phyloP scores from a whole-genome alignment of 2,329 filamentous ascomycete genomes.

The Ascochyta pisi region DNA sequence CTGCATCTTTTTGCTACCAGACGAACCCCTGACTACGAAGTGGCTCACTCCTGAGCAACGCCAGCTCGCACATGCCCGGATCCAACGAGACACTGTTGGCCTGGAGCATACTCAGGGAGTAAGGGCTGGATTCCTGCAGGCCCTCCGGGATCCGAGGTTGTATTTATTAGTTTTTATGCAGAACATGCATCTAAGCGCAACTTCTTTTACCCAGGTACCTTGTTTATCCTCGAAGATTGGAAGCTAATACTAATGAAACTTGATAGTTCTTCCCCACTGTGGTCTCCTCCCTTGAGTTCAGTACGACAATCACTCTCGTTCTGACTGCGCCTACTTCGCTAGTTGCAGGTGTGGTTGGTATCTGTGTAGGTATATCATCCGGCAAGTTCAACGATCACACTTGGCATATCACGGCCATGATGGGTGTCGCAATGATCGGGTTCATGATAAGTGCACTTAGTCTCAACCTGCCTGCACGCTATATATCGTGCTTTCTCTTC shows the following conservation, averaged over 20 bases:
- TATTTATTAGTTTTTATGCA: slow-evolving; percentile 64
- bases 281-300: slow-evolving; percentile 59
- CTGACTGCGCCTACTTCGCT: slow-evolving; percentile 50
- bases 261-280: slow-evolving; percentile 55
- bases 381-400: slow-evolving; percentile 51
- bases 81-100: slow-evolving; percentile 57
- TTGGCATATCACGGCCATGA: slow-evolving; percentile 50
- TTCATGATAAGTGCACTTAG: slow-evolving; percentile 48
- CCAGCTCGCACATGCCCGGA: slow-evolving; percentile 41
- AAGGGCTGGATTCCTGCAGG: slow-evolving; percentile 59
- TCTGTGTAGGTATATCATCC: slow-evolving; percentile 44
- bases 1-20: slow-evolving; percentile 50
- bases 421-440: slow-evolving; percentile 46
- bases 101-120: slow-evolving; percentile 52
- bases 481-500: slow-evolving; percentile 38
- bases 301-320: slow-evolving; percentile 58
- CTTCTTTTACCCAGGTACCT: slow-evolving; percentile 53
- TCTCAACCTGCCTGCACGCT: slow-evolving; percentile 45
- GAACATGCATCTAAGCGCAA: slow-evolving; percentile 58
- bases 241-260: not conserved
- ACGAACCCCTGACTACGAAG: slow-evolving; percentile 45
- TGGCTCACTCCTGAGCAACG: slow-evolving; percentile 57
- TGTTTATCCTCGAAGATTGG: too few relatives aligned
- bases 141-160: slow-evolving; percentile 57
- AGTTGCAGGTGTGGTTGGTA: slow-evolving; percentile 33